phyloP scores from a whole-genome alignment of 495 filamentous ascomycete genomes.

The Clavariopsis aquatica region DNA sequence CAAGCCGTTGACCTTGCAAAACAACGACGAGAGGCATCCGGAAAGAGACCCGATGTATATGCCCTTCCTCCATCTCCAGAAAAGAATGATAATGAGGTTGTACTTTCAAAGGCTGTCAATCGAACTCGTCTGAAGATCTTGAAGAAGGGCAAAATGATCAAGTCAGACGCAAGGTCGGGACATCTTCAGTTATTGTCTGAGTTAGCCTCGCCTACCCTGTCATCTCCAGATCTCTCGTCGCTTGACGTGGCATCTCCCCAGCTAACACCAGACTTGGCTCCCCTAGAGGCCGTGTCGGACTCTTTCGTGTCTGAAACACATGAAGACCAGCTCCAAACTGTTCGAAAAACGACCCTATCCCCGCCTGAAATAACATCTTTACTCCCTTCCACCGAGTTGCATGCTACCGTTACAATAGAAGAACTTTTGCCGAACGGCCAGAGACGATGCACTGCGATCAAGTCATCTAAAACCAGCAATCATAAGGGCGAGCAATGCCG shows the following conservation, averaged over 20 bases:
- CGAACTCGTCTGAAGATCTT: background rate
- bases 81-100: slow-evolving; percentile 4
- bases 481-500: background rate
- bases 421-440: background rate
- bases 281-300: background rate
- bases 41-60: slow-evolving; percentile 13
- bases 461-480: background rate
- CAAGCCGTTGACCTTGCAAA: slow-evolving; percentile 10
- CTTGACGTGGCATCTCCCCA: background rate
- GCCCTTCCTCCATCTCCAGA: slow-evolving; percentile 17
- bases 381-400: background rate
- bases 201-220: background rate
- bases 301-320: background rate
- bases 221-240: background rate
- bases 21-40: background rate
- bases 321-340: background rate
- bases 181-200: background rate
- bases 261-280: background rate
- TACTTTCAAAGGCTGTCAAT: background rate
- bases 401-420: background rate
- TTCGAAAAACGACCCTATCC: background rate
- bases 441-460: background rate
- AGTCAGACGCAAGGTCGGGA: background rate
- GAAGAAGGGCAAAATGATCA: background rate
- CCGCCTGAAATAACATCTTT: background rate